Base-by-base conservation (phyloP, 495 filamentous ascomycete genomes). In the Tetracladium marchalianum region DNA sequence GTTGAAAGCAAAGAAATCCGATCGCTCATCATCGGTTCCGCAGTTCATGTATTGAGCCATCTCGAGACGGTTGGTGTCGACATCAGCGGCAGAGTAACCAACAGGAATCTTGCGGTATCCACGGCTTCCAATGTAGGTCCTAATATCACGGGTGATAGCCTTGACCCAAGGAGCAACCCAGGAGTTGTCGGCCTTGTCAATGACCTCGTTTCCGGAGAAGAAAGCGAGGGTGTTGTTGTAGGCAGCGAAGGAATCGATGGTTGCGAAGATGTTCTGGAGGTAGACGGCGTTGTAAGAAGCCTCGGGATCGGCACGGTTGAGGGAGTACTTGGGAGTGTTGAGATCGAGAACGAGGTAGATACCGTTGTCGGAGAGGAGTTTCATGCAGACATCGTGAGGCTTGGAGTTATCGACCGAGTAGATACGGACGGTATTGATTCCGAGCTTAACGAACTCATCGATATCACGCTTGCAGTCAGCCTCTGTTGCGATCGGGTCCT, bases 1-100 rank as follows among this genome's bases (percentile, higher is more conserved):
- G 67, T 97, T 96, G 71, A 95, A 94, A 41, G 87, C 90, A 64
- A 94, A 96, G 71, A 96, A 97, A 63, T 95, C 90, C 60, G 78
- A 82, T 24, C 90, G 80, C 69, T 84, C 80, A 56, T 87, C 85
- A 41, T 88, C 85, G 36, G 76, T 69, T 48, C 92, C 92, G 60
- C 90, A 97, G 76, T 96, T 95, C 78, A 97, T 86, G 74, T 90
- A 96, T 41, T 83, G 52, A 17, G 90, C 87, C 66, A 90, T 87
- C 70, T 96, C 79, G 59, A 84, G 77, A 59, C 90, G 87, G 67
- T 94, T 95, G 52, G 80, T 75, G 43, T 84, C 71, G 35, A 93
- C 84, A 64, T 94, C 87, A 15, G 81, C 84, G 32, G 90, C 90
- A 52, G 88, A 93, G 68, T 97, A 97, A 51, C 90, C 90, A 44